Evolutionary conservation across 768 basidiomycete genomes (phyloP), one percentile per base, ranked within the genome.

Genomic region (Tremella mesenterica): DNA sequence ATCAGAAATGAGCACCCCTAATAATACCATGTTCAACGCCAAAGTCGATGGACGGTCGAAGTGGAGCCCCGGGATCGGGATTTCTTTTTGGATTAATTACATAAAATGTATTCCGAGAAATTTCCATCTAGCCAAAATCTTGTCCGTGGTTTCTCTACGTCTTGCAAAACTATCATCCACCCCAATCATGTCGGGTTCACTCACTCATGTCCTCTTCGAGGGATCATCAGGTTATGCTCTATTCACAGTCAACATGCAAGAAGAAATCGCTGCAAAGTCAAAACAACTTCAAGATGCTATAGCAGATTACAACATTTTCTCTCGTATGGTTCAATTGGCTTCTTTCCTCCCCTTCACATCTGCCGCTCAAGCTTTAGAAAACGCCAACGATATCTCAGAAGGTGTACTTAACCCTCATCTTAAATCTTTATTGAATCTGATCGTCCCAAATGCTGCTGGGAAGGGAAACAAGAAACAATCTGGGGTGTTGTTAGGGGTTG

Each of bases 281-380:
- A 78, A 79, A 67, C 79, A 80, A 29, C 83, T 89, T 36, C 92
- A 93, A 75, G 82, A 85, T 52, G 88, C 88, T 38, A 85, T 96
- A 67, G 79, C 79, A 60, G 89, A 96, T 75, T 78, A 91, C 61
- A 76, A 81, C 61, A 91, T 86, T 74, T 96, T 97, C 73, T 78
- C 81, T 54, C 91, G 89, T 78, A 90, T 93, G 86, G 88, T 95
- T 57, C 79, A 83, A 65, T 76, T 96, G 69, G 72, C 85, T 73
- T 90, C 87, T 72, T 97, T 96, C 77, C 81, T 84, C 50, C 92
- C 93, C 0, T 97, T 93, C 79, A 88, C 88, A 74, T 90, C 78
- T 55, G 89, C 91, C 21, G 90, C 88, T 0, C 84, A 92, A 70
- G 91, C 91, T 29, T 78, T 97, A 61, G 90, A 96, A 76, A 96